These are phyloP conservation scores for Pyronema domesticum DNA, from an alignment of 495 filamentous ascomycete species.

Conservation along the genomic window DNA sequence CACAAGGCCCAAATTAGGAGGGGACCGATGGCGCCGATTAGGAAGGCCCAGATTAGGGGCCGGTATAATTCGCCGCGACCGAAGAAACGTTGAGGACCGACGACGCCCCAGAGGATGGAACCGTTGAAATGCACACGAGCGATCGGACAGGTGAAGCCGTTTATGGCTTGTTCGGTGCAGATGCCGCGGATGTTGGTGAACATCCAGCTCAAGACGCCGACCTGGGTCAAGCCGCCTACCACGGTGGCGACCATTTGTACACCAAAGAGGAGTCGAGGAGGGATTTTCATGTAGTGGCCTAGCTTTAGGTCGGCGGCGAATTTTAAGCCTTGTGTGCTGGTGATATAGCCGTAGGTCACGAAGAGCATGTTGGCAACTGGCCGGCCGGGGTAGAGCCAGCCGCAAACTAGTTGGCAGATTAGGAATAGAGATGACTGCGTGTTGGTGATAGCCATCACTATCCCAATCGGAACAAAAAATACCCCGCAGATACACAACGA, in stretches of 20 bases:
- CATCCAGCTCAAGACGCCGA: conserved; percentile 79
- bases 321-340: conserved; percentile 66
- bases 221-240: conserved; percentile 62
- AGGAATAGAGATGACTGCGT: conserved; percentile 66
- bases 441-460: conserved; percentile 75
- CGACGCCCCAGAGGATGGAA: conserved; percentile 73
- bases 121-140: conserved; percentile 83
- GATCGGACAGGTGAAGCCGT: conserved; percentile 75
- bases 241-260: conserved; percentile 70
- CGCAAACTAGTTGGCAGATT: conserved; percentile 67
- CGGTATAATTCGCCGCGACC: conserved; percentile 53
- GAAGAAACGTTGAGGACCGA: conserved; percentile 62
- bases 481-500: conserved; percentile 54
- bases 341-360: conserved; percentile 64
- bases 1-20: conserved; percentile 42
- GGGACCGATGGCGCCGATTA: conserved; percentile 51
- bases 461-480: conserved; percentile 62
- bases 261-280: conserved; percentile 57
- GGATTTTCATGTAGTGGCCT: conserved; percentile 88
- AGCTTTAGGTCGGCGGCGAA: conserved; percentile 77
- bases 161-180: conserved; percentile 59
- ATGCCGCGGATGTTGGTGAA: conserved; percentile 55
- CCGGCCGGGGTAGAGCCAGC: conserved; percentile 57
- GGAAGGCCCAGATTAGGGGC: conserved; percentile 57
- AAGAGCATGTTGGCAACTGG: conserved; percentile 84